These are phyloP conservation scores for Chlamydomonas sphaeroides DNA, from an alignment of 139 green algal species.

Conservation along the genomic window DNA sequence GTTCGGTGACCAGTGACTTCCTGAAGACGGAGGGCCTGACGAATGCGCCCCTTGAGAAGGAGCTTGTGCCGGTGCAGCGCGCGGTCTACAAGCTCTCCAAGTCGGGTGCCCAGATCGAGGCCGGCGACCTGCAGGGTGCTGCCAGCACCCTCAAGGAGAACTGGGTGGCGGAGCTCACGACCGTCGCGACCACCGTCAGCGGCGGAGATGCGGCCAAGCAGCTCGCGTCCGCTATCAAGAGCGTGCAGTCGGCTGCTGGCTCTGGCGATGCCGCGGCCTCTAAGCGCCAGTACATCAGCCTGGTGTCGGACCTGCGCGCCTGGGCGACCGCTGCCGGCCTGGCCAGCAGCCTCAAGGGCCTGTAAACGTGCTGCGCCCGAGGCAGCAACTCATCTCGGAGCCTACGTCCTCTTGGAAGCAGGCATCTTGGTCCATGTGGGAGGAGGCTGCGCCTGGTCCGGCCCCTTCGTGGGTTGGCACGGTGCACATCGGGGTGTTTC, in stretches of 20 bases:
- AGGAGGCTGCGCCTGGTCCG: too few species aligned
- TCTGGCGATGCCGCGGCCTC: conserved; percentile 44
- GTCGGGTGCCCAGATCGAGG: conserved; percentile 62
- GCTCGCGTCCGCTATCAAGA: conserved; percentile 40
- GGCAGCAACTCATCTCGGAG: too few species aligned
- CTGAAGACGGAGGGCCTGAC: conserved; percentile 37
- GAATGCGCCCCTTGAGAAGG: conserved; percentile 43
- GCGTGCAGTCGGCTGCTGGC: conserved; percentile 36
- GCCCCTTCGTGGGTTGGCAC: too few species aligned
- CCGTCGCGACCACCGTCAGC: conserved; percentile 16
- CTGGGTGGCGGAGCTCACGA: conserved; percentile 66
- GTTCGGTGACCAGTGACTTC: conserved; percentile 28
- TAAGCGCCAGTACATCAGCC: conserved; percentile 64
- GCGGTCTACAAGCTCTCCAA: conserved; percentile 70
- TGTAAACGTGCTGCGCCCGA: too few species aligned
- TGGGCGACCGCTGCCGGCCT: conserved; percentile 58
- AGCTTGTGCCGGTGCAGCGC: conserved; percentile 64
- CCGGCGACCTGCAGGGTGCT: conserved; percentile 57
- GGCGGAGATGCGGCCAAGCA: conserved; percentile 9
- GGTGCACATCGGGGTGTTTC: too few species aligned
- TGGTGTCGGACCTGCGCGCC: conserved; percentile 52
- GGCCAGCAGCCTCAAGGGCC: conserved; percentile 31
- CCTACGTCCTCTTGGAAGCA: too few species aligned
- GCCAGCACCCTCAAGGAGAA: conserved; percentile 57
- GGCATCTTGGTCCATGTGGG: too few species aligned